Evolutionary conservation across 2,329 filamentous ascomycete species (phyloP).

Genomic region (Penicillium digitatum): DNA sequence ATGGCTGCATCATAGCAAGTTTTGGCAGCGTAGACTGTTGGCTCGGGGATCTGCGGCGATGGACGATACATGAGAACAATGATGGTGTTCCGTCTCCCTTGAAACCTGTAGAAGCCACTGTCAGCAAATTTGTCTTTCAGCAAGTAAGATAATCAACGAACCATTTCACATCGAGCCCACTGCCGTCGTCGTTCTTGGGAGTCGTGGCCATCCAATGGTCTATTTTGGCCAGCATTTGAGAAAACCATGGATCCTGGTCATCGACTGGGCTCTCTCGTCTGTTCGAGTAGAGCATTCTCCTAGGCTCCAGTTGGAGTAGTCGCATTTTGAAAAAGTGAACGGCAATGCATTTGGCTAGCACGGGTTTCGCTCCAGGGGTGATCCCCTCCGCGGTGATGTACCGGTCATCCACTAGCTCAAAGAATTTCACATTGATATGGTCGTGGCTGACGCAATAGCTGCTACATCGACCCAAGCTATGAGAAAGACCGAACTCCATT

Average conservation of each 20-base stretch:
- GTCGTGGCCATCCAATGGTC: constrained; percentile 73
- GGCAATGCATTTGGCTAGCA: constrained; percentile 79
- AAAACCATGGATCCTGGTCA: constrained; percentile 84
- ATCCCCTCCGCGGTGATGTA: constrained; percentile 78
- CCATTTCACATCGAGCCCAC: constrained; percentile 75
- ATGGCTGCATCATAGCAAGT: constrained; percentile 79
- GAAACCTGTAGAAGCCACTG: constrained; percentile 48
- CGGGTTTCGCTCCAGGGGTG: constrained; percentile 62
- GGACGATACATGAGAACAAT: constrained; percentile 83
- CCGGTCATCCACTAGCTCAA: constrained; percentile 74
- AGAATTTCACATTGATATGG: constrained; percentile 79
- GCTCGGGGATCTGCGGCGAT: constrained; percentile 85
- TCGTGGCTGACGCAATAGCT: constrained; percentile 79
- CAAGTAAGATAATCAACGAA: constrained; percentile 45
- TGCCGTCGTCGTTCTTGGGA: constrained; percentile 66
- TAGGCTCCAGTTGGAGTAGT: constrained; percentile 79
- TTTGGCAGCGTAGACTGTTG: constrained; percentile 70
- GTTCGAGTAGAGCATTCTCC: constrained; percentile 78
- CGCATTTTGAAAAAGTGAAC: constrained; percentile 95
- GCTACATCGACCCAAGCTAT: constrained; percentile 81
- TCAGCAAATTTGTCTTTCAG: neutral
- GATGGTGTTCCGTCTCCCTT: constrained; percentile 76
- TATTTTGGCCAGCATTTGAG: constrained; percentile 72
- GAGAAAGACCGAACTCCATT: constrained; percentile 84
- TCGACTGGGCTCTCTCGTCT: constrained; percentile 71